Conservation (phyloP, 1,284 basidiomycete genomes). For the Xerocomus amazonicus region DNA sequence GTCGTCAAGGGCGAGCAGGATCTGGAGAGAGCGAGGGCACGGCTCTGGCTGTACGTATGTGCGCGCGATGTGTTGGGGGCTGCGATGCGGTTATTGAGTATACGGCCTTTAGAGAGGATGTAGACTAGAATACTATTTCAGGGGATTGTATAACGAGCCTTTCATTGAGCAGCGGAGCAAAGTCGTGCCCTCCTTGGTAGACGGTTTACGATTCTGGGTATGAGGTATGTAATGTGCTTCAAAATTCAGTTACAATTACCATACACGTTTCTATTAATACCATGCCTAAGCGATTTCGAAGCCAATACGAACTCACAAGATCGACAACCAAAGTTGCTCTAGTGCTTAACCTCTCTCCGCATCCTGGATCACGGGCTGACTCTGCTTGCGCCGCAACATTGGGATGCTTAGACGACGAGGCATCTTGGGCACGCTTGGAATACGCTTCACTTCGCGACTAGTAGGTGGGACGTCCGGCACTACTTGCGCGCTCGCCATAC, state of each 20-base stretch:
- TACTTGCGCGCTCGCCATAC: not conserved
- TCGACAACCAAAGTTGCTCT: no score
- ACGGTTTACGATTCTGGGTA: no score
- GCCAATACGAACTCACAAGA: no score
- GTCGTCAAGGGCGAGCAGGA: conserved; percentile 82
- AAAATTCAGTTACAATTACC: no score
- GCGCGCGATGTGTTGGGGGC: conserved; percentile 86
- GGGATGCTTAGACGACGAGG: conserved; percentile 30
- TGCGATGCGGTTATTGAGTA: conserved; percentile 85
- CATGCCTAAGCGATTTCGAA: no score
- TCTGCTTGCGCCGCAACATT: conserved; percentile 29
- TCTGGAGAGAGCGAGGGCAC: conserved; percentile 76
- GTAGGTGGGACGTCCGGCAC: not conserved
- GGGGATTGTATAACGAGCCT: no score
- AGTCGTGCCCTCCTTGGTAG: no score
- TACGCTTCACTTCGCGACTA: conserved; percentile 11
- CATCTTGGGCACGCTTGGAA: conserved; percentile 26
- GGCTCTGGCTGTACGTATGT: conserved; percentile 87
- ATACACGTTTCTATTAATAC: no score
- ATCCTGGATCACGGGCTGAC: conserved; percentile 7
- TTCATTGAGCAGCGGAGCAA: no score
- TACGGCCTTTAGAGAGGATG: conserved; percentile 92
- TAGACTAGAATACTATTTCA: conserved; percentile 35
- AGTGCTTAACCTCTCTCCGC: conserved; percentile 2
- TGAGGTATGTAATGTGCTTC: no score